Conservation (phyloP, 257 asterid genomes). For the Capsicum rhomboideum region DNA sequence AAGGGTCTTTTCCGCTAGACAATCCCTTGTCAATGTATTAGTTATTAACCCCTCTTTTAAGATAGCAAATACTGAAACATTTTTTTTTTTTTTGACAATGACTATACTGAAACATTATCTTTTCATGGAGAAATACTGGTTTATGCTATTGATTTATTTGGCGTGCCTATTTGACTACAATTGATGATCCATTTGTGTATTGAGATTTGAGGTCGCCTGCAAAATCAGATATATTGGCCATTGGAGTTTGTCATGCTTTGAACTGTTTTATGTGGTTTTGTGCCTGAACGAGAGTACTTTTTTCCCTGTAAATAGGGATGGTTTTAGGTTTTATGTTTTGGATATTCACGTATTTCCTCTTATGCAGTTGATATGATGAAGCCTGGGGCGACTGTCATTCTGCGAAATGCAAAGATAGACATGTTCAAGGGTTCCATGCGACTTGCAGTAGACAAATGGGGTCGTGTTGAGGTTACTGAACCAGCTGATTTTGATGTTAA, state of each 20-base stretch:
- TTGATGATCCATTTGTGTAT: background rate
- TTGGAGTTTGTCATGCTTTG: background rate
- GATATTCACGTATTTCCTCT: background rate
- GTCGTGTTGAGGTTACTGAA: conserved; percentile 34
- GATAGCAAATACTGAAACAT: background rate
- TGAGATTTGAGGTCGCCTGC: background rate
- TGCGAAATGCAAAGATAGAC: conserved; percentile 36
- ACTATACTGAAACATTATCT: background rate
- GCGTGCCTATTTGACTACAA: background rate
- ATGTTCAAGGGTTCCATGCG: conserved; percentile 42
- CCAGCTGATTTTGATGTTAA: conserved; percentile 22
- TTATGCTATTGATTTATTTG: background rate
- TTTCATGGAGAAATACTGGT: background rate
- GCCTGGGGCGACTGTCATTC: conserved; percentile 23
- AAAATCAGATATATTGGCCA: background rate
- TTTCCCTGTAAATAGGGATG: background rate
- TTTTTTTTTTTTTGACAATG: too few relatives aligned
- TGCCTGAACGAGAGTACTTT: background rate
- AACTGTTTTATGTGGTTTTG: background rate
- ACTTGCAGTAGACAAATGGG: conserved; percentile 42
- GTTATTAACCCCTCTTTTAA: background rate
- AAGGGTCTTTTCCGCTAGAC: background rate
- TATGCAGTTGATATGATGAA: conserved; percentile 31
- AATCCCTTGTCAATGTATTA: background rate
- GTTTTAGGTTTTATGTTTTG: background rate